Base-by-base conservation (phyloP, 2,329 filamentous ascomycete species). In the Xylaria sp. region DNA sequence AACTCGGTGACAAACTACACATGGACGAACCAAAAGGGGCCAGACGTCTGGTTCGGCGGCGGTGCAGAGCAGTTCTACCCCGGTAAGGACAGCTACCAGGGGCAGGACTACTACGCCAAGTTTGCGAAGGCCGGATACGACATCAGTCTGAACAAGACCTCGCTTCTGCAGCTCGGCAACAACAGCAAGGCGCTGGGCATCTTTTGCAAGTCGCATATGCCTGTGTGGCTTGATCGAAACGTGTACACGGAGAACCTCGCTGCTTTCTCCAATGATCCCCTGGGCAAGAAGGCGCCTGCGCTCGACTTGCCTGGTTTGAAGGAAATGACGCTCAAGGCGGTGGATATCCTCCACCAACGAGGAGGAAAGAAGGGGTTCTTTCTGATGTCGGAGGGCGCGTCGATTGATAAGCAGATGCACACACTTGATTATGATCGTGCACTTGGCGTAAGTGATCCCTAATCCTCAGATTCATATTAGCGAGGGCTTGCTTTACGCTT, bases 401-500 rank as follows among this genome's bases (percentile, higher is more conserved):
- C 89, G 1, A 92, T 97, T 74, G 93, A 96, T 82, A 97, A 97
- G 85, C 91, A 93, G 85, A 96, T 97, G 93, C 93, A 97, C 82
- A 79, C 84, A 2, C 87, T 96, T 23, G 93, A 96, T 82, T 96
- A 96, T 78, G 92, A 96, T 81, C 92, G 93, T 63, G 92, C 93
- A 0, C 88, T 97, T 0, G 93, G 92, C 63, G 66, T 68, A 68
- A 57, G 66, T 65, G n/a, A 5, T 15, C 17, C 28, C 33, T 33
- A 10, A 60, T 36, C 38, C 51, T 56, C 17, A 6, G 11, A 2
- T 23, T 38, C n/a, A 6, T 10, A 23, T 23, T 23, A 23, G 23
- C 23, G 23, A 23, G 23, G 23, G 23, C 23, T 23, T 23, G 23
- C 23, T 2, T 23, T 23, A 23, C 23, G 23, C 23, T 23, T 23